These are phyloP conservation scores for Apostasia ramifera DNA, from an alignment of 106 monocot species.

Conservation along the genomic window DNA sequence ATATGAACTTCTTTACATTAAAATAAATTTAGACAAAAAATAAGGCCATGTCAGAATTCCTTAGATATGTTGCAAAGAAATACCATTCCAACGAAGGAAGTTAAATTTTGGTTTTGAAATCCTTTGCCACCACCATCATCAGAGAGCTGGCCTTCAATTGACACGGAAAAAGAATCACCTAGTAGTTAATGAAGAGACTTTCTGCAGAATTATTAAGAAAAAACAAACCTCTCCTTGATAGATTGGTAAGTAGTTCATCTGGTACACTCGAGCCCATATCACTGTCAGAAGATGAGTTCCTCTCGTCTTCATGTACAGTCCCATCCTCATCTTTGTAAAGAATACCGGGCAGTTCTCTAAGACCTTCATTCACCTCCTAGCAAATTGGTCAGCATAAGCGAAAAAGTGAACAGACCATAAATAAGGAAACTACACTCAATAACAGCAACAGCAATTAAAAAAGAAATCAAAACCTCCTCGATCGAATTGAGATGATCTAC, in stretches of 20 bases:
- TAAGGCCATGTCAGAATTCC: too few species aligned
- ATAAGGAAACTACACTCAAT: neutral
- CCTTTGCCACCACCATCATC: neutral
- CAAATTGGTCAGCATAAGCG: neutral
- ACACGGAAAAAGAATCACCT: neutral
- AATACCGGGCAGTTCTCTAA: slow-evolving; percentile 3
- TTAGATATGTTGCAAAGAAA: neutral
- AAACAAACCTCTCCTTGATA: slow-evolving; percentile 1
- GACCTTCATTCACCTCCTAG: neutral
- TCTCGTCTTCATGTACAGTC: neutral
- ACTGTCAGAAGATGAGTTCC: slow-evolving; percentile 4
- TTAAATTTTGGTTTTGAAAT: neutral
- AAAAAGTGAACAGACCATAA: neutral
- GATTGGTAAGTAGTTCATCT: neutral
- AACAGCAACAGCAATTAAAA: neutral
- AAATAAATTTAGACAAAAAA: too few species aligned
- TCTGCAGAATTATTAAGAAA: neutral
- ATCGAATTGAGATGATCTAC: slow-evolving; percentile 4
- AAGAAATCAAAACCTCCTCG: slow-evolving; percentile 4
- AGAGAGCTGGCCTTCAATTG: slow-evolving; percentile 1
- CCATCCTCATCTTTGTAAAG: neutral
- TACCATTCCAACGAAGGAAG: slow-evolving; percentile 3
- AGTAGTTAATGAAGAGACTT: neutral
- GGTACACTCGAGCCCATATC: neutral
- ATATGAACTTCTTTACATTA: too few species aligned